Evolutionary conservation across 768 basidiomycete species (phyloP), one percentile per base, ranked within the genome.

Genomic region (Lentinula lateritia): DNA sequence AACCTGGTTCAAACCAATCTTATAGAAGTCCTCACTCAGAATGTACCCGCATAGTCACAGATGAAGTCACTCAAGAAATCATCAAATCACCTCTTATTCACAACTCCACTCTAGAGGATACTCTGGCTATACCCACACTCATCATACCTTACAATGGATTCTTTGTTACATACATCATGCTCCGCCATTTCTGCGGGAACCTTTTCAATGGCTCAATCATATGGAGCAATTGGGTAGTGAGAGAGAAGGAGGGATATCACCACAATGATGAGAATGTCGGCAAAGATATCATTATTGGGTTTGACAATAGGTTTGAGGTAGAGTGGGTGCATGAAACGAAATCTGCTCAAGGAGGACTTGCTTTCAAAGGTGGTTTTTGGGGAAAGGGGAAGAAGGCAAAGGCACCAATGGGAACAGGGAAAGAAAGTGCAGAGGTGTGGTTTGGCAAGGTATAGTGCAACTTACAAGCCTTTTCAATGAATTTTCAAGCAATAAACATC

Each of bases 341-440:
- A 20, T 55, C 54, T 4, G 68, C 61, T 8, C 67, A 69, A n/a
- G 73, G 74, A 56, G 77, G 78, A 0, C 64, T 76, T 55, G 74
- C 76, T 28, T 76, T 79, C 53, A 73, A 69, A 58, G 75, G 76
- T 2, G 70, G 71, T 2, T 74, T 80, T 64, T 78, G 75, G 77
- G 77, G 77, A 0, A 75, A 69, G 66, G 73, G 74, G 52, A 52
- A 53, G 52, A 13, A 38, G n/a, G 52, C 60, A 5, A 42, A 39
- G 39, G 23, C 36, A 23, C 60, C 41, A 6, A 41, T 9, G 9
- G 60, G 60, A 10, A 32, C 39, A 3, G 60, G 60, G 12, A 61
- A 61, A 28, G 52, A 53, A 8, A 61, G 58, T 13, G 58, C 58
- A 34, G 58, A 60, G 23, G 58, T 60, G 35, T 60, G 58, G 58